Base-by-base conservation (phyloP, 2,329 filamentous ascomycete genomes). In the Aspergillus clavatus region DNA sequence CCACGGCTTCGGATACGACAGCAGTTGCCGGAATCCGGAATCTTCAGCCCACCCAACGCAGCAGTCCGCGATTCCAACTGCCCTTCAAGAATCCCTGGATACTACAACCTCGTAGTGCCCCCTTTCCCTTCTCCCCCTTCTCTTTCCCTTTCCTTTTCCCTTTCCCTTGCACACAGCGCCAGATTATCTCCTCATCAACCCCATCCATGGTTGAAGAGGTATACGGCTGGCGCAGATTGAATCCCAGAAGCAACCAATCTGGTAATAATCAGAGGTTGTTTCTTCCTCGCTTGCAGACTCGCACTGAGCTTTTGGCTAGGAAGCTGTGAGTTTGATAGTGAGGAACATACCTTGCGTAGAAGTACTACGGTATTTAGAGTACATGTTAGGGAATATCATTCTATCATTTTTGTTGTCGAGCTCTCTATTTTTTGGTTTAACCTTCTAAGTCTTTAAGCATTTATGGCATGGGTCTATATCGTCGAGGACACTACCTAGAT, bases 141-240 rank as follows among this genome's bases (percentile, higher is more conserved):
- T 23, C 40, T 42, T 41, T 16, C 12, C 44, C 40, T 24, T 14
- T n/a, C 12, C 26, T 14, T 11, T 44, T 38, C n/a, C 26, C 40
- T 42, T 41, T 16, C 12, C 44, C 40, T 24, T 14, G n/a, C 19
- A 27, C 7, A 45, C 28, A 43, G 27, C 86, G 87, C 87, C 83
- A 85, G 79, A 73, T 89, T 73, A 95, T 95, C 88, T 86, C 86
- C 87, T 83, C 83, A 81, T 84, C 73, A 59, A 60, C 54, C 56
- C 51, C 50, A 61, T 72, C 61, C 59, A 70, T 75, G 63, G 84
- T 88, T 86, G 84, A 82, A 81, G 82, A 88, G 89, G 84, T 95
- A 95, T 83, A 95, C 86, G 82, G 82, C 80, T 90, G 81, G 89
- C 89, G 87, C 78, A 95, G 77, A 95, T 71, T 60, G 78, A 93